Evolutionary conservation across 202 grass and related monocot species (phyloP).

Genomic region (Sporobolus alterniflorus): DNA sequence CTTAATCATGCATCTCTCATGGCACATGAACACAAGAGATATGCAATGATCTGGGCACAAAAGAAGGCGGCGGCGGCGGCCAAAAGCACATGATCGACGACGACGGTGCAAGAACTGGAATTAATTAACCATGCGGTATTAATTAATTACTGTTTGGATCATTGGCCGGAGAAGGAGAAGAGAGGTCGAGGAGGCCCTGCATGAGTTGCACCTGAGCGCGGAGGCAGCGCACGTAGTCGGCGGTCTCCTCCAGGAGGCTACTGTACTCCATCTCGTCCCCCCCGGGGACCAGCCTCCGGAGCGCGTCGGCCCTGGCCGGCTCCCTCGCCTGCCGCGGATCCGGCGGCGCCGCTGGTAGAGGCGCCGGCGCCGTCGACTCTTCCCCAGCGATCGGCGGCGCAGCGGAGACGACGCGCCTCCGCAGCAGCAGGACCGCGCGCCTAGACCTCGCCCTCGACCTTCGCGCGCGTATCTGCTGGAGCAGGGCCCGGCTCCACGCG

Average conservation of each 20-base stretch:
- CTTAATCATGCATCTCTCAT: constrained; percentile 19
- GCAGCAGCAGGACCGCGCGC: constrained; percentile 24
- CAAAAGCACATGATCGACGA: constrained; percentile 19
- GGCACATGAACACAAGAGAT: constrained; percentile 36
- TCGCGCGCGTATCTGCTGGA: constrained; percentile 45
- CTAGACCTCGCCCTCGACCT: constrained; percentile 1
- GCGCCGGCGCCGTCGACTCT: background rate
- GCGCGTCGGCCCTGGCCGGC: constrained; percentile 47
- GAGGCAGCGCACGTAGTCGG: constrained; percentile 76
- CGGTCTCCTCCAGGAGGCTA: constrained; percentile 85
- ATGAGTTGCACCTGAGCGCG: constrained; percentile 87
- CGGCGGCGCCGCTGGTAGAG: background rate
- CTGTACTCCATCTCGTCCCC: constrained; percentile 75
- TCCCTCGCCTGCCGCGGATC: constrained; percentile 32
- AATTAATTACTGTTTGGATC: constrained; percentile 46
- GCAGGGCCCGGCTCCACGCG: constrained; percentile 65
- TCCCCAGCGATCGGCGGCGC: background rate
- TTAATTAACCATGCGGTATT: constrained; percentile 48
- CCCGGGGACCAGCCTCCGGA: constrained; percentile 77
- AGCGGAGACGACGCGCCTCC: constrained; percentile 35
- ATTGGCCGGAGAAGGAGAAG: constrained; percentile 64
- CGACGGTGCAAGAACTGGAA: constrained; percentile 28
- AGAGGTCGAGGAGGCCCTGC: constrained; percentile 69
- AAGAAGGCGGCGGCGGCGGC: background rate
- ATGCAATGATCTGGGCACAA: constrained; percentile 18